Conservation (phyloP, 345 rosid genomes). For the Citrus sp. region DNA sequence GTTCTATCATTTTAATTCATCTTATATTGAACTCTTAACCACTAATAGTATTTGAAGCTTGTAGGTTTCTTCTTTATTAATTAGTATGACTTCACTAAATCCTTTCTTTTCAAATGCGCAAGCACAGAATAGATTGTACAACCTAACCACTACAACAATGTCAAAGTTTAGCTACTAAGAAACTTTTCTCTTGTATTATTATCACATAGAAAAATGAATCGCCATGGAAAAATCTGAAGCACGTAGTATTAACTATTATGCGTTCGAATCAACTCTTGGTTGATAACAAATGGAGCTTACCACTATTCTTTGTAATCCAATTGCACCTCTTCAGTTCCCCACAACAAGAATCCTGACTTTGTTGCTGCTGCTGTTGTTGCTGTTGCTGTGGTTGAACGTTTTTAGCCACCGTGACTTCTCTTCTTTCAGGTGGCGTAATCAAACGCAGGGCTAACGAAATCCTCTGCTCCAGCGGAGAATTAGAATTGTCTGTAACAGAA, state of each 20-base stretch:
- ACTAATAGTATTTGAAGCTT: neutral
- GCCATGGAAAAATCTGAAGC: neutral
- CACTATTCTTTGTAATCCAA: conserved; percentile 92
- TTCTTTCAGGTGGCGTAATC: conserved; percentile 41
- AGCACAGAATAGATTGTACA: neutral
- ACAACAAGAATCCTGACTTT: conserved; percentile 28
- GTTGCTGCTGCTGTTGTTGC: conserved; percentile 19
- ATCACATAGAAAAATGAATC: neutral
- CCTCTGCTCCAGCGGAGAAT: conserved; percentile 47
- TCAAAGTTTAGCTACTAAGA: neutral
- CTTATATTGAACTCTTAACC: neutral
- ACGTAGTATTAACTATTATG: neutral
- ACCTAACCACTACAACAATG: neutral
- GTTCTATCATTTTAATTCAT: neutral
- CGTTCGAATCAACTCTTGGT: neutral
- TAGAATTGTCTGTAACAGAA: conserved; percentile 47
- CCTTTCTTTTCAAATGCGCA: neutral
- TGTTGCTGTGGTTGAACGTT: conserved; percentile 27
- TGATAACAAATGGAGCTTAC: conserved; percentile 28
- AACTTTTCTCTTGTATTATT: neutral
- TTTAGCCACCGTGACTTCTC: conserved; percentile 36
- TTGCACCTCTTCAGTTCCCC: conserved; percentile 77
- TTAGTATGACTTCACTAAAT: neutral
- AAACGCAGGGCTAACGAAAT: conserved; percentile 72
- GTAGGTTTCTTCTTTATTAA: neutral